Conservation (phyloP, 345 rosid species). For the Abelmoschus esculentus region DNA sequence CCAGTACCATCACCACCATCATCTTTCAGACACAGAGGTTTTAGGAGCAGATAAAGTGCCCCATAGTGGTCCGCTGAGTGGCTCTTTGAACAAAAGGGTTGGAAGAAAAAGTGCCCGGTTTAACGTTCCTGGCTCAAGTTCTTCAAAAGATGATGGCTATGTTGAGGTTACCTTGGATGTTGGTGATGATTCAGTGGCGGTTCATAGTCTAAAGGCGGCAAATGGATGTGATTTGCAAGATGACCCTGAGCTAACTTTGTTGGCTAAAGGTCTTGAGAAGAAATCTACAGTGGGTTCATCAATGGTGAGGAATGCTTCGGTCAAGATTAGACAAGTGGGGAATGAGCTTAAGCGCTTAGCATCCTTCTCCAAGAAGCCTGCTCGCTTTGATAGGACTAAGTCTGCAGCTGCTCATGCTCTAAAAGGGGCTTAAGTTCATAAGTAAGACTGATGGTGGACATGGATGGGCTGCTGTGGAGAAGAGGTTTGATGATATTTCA, state of each 20-base stretch:
- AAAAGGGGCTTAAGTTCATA: conserved; percentile 71
- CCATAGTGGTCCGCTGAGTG: conserved; percentile 41
- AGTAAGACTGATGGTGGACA: conserved; percentile 59
- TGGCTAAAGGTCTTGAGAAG: conserved; percentile 45
- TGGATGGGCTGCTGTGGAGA: conserved; percentile 69
- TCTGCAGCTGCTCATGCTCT: conserved; percentile 56
- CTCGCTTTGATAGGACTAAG: conserved; percentile 58
- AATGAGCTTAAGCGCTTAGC: conserved; percentile 55
- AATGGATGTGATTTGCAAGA: conserved; percentile 28
- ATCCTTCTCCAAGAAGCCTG: conserved; percentile 39
- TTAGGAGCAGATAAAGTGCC: conserved; percentile 19
- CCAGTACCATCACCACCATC: neutral
- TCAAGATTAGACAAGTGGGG: conserved; percentile 46
- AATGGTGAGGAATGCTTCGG: conserved; percentile 44
- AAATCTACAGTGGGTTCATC: conserved; percentile 28
- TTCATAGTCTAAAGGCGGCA: conserved; percentile 20
- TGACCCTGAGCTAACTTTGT: conserved; percentile 32
- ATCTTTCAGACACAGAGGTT: conserved; percentile 35
- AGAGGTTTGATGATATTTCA: conserved; percentile 47
- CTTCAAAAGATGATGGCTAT: conserved; percentile 21
- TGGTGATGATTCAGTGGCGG: conserved; percentile 17
- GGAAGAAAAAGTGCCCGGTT: conserved; percentile 33
- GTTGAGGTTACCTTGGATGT: conserved; percentile 27
- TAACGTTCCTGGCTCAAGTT: conserved; percentile 20
- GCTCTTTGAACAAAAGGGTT: conserved; percentile 43